Evolutionary conservation across 371 early-diverging fungal species (phyloP).

Genomic region (Circinella minor): DNA sequence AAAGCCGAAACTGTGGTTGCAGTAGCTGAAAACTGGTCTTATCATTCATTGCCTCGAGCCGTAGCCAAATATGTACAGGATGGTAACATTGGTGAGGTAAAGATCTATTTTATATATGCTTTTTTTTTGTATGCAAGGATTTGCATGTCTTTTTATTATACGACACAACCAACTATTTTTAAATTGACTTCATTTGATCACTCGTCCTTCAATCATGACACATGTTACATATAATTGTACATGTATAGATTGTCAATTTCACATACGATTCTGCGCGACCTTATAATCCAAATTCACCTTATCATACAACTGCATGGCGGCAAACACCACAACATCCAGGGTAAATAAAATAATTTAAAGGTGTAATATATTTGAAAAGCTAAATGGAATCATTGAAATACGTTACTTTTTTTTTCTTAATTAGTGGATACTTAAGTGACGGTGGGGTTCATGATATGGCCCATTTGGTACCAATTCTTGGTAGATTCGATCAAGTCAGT

Average conservation of each 20-base stretch:
- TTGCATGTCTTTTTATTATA: neutral
- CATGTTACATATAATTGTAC: neutral
- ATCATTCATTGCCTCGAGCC: conserved; percentile 40
- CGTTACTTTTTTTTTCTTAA: neutral
- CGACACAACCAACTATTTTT: no score
- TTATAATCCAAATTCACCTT: conserved; percentile 46
- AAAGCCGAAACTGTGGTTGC: conserved; percentile 45
- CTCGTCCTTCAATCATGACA: neutral
- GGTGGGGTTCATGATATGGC: conserved; percentile 58
- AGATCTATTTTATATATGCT: no score
- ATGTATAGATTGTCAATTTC: conserved; percentile 43
- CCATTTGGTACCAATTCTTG: conserved; percentile 49
- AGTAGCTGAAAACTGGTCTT: conserved; percentile 52
- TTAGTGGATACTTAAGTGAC: conserved; percentile 56
- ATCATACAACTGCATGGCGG: conserved; percentile 49
- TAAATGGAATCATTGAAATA: neutral
- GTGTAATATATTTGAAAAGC: conserved; percentile 31
- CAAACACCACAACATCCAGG: conserved; percentile 55
- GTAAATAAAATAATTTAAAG: conserved; percentile 21
- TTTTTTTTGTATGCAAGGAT: no score
- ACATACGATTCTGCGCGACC: conserved; percentile 51
- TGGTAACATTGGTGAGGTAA: conserved; percentile 52
- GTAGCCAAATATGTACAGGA: conserved; percentile 41
- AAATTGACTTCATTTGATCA: no score
- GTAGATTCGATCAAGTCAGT: conserved; percentile 39